Conservation (phyloP, 768 basidiomycete genomes). For the Collybiopsis luxurians region DNA sequence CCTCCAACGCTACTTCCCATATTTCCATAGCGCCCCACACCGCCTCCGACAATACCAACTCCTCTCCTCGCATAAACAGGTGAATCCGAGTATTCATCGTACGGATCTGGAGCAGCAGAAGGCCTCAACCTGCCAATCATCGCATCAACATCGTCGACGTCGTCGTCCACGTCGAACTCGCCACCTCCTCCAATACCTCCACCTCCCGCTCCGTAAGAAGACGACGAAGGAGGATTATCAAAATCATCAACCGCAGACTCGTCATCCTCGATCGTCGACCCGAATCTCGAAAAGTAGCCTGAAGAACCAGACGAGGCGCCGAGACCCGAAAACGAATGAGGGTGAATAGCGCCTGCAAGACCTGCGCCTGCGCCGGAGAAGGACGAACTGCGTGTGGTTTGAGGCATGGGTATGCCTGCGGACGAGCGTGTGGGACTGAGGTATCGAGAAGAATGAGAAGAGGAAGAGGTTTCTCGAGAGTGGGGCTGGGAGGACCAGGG, state of each 20-base stretch:
- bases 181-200: not conserved
- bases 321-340: constrained; percentile 3
- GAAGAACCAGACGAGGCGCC: not conserved
- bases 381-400: constrained; percentile 67
- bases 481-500: constrained; percentile 40
- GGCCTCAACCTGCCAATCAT: constrained; percentile 5
- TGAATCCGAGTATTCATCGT: constrained; percentile 6
- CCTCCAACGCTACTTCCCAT: not conserved
- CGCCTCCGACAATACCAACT: not conserved
- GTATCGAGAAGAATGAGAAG: too few species aligned
- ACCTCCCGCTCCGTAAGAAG: not conserved
- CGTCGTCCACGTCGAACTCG: not conserved
- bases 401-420: constrained; percentile 43
- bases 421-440: constrained; percentile 8
- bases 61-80: constrained; percentile 4
- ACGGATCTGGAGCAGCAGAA: not conserved
- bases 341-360: constrained; percentile 36
- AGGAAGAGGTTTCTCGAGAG: not conserved
- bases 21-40: not conserved
- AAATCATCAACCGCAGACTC: constrained; percentile 49
- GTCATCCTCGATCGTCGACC: constrained; percentile 81
- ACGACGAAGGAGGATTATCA: not conserved
- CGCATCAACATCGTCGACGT: constrained; percentile 1
- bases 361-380: constrained; percentile 52
- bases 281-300: constrained; percentile 55